Conservation (phyloP, 2,329 filamentous ascomycete genomes). For the Trichoderma koningiopsis region DNA sequence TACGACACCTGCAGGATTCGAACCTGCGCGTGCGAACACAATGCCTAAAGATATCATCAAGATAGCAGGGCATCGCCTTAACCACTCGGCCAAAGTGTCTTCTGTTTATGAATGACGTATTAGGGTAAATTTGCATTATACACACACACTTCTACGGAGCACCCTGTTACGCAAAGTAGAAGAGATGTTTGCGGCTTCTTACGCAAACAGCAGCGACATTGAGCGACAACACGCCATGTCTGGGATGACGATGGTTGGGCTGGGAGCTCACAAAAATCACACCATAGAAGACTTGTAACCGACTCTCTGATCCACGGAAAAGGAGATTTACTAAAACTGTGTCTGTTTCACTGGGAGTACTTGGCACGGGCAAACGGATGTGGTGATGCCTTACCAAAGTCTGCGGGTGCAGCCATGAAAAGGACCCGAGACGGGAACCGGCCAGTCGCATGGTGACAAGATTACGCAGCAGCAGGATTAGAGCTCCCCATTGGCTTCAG, state of each 20-base stretch:
- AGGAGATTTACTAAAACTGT: background rate
- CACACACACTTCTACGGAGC: background rate
- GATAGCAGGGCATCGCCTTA: conserved; percentile 24
- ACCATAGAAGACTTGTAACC: background rate
- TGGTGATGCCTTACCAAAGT: conserved; percentile 8
- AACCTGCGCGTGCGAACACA: conserved; percentile 25
- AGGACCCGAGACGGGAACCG: conserved; percentile 17
- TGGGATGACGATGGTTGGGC: background rate
- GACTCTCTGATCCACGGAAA: background rate
- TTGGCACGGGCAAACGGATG: background rate
- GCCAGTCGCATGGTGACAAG: conserved; percentile 20
- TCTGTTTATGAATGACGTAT: background rate
- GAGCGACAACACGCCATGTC: conserved; percentile 3
- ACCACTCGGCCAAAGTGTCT: conserved; percentile 25
- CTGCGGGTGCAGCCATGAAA: background rate
- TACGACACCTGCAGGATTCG: conserved; percentile 24
- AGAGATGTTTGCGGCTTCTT: background rate
- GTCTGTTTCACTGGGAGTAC: background rate
- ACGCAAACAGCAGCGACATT: background rate
- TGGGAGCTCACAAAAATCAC: background rate
- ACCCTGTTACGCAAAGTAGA: background rate
- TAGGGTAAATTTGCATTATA: background rate
- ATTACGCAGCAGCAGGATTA: background rate
- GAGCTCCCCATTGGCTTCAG: background rate
- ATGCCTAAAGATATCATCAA: conserved; percentile 14